These are phyloP conservation scores for Dujonia santamariae DNA, from an alignment of 1,139 yeast species.

Conservation along the genomic window DNA sequence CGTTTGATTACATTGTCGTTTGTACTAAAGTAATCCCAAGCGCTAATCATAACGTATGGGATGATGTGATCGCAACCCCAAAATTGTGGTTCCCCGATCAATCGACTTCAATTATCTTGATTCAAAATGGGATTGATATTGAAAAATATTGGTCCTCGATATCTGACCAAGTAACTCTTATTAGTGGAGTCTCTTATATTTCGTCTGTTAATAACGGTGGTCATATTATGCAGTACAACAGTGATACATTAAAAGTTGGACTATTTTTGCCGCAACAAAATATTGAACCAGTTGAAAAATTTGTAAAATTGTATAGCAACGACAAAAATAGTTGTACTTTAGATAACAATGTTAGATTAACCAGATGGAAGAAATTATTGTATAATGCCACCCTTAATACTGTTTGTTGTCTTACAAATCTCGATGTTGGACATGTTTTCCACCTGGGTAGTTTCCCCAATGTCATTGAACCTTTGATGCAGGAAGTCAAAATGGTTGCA, in stretches of 20 bases:
- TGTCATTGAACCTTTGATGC: slow-evolving; percentile 22
- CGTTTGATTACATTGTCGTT: slow-evolving; percentile 31
- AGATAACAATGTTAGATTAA: slow-evolving; percentile 21
- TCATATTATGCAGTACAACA: slow-evolving; percentile 17
- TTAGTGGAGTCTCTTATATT: slow-evolving; percentile 25
- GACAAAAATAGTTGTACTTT: slow-evolving; percentile 14
- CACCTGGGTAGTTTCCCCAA: slow-evolving; percentile 9
- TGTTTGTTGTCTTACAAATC: slow-evolving; percentile 27
- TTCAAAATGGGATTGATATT: slow-evolving; percentile 32
- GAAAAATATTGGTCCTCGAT: slow-evolving; percentile 25
- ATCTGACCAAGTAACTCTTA: slow-evolving; percentile 11
- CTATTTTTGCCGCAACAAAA: slow-evolving; percentile 13
- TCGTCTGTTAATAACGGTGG: slow-evolving; percentile 21
- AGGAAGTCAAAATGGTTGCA: slow-evolving; percentile 21
- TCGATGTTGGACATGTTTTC: slow-evolving; percentile 22
- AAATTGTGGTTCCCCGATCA: slow-evolving; percentile 12
- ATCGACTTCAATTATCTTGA: slow-evolving; percentile 19
- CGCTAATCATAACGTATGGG: slow-evolving; percentile 19
- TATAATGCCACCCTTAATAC: slow-evolving; percentile 36
- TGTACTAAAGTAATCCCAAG: slow-evolving; percentile 33
- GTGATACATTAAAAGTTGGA: slow-evolving; percentile 19
- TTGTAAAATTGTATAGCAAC: slow-evolving; percentile 24
- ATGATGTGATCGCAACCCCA: slow-evolving; percentile 15
- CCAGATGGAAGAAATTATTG: slow-evolving; percentile 33
- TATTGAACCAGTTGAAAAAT: slow-evolving; percentile 12